Base-by-base conservation (phyloP, 257 asterid species). In the Rubia yunnanensis region DNA sequence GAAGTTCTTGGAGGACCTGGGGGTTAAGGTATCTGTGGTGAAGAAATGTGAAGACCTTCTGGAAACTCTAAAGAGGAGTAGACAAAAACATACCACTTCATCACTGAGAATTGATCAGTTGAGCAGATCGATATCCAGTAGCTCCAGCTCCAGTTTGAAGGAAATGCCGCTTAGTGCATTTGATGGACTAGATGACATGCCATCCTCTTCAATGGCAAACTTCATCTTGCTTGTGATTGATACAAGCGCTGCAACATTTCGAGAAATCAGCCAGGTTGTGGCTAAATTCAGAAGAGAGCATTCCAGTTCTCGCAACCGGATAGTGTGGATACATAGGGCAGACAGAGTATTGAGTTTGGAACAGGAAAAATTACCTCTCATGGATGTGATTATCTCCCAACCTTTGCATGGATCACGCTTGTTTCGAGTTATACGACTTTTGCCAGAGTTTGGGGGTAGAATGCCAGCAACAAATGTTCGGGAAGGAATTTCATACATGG, bases 361-460 rank as follows among this genome's bases (percentile, higher is more conserved):
- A 20, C 82, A 64, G 67, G 82, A 70, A 18, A 82, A 74, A 60
- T 73, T 86, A 9, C 85, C 91, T 52, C 49, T 79, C 3, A 79
- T 77, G 0, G 96, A 92, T 73, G 22, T 86, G 23, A 49, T 86
- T 55, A 48, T 87, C 26, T 71, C 81, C 1, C 86, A 84, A 72
- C 94, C 98, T 1, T 70, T 92, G 6, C 96, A 92, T 49, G 98
- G 97, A 9, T 87, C 96, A 0, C 82, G 91, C n/a, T 66, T 89
- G 68, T 36, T 70, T 63, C 80, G 73, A 35, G 60, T 77, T 18
- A 69, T 85, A 4, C 63, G 63, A 13, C 87, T 89, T 52, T 56
- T 92, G 49, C 96, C 90, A 0, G 96, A 84, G 60, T 84, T 84
- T 48, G 88, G 83, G 41, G 74, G 78, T 9, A 49, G 17, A 39